Percentiles rank a stretch among this genome's conserved stretches.
phyloP scores from a whole-genome alignment of 257 asterid species.

The Fraxinus americana region DNA sequence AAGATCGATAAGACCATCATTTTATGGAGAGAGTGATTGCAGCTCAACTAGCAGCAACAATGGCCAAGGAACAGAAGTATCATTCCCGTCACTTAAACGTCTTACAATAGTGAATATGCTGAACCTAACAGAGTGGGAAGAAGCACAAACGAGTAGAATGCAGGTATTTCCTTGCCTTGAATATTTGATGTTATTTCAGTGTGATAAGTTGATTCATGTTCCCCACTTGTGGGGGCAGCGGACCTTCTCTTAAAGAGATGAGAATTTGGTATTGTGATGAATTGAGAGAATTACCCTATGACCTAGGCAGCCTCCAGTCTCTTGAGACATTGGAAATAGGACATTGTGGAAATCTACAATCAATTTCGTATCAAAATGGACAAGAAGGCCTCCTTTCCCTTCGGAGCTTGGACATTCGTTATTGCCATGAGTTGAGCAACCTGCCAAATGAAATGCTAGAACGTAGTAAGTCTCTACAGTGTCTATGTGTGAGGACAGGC shows the following conservation, averaged over 20 bases:
- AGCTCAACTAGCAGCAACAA: too few relatives aligned
- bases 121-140: not conserved
- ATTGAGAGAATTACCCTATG: too few relatives aligned
- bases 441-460: too few relatives aligned
- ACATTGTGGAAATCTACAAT: too few relatives aligned
- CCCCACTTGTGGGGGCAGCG: not conserved
- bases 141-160: not conserved
- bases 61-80: too few relatives aligned
- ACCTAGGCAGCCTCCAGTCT: too few relatives aligned
- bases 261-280: rapidly evolving
- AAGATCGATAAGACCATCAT: too few relatives aligned
- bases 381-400: conserved; percentile 15
- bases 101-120: rapidly evolving
- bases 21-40: too few relatives aligned
- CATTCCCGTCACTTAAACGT: not conserved
- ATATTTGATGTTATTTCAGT: not conserved
- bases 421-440: not conserved
- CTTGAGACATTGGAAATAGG: too few relatives aligned
- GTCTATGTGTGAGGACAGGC: rapidly evolving
- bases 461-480: not conserved
- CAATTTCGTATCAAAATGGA: not conserved
- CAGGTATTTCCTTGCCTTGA: conserved; percentile 31
- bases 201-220: not conserved
- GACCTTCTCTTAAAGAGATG: not conserved
- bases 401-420: not conserved